Conservation (phyloP, 495 filamentous ascomycete species). For the Penicillium desertorum region DNA sequence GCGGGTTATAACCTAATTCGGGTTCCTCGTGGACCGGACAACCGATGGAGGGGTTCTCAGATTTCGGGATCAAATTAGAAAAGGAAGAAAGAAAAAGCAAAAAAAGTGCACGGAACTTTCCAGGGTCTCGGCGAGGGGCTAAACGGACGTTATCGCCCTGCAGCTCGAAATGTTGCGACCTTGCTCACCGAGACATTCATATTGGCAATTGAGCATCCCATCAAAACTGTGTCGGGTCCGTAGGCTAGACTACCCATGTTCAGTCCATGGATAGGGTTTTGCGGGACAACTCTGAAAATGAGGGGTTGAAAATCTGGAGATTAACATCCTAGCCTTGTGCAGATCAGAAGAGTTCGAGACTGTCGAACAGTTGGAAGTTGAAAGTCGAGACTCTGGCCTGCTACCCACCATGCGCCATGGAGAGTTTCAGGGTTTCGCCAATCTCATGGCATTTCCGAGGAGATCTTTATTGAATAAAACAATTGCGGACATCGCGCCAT, state of each 20-base stretch:
- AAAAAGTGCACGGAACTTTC: slow-evolving; percentile 15
- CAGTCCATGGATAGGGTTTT: not conserved
- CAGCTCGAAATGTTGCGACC: slow-evolving; percentile 24
- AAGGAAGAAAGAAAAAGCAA: not conserved
- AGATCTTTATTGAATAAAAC: not conserved
- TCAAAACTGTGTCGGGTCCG: not conserved
- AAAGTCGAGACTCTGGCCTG: slow-evolving; percentile 19
- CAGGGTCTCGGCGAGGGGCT: slow-evolving; percentile 13
- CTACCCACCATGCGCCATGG: slow-evolving; percentile 4
- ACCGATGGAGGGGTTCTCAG: not conserved
- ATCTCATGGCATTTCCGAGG: slow-evolving; percentile 4
- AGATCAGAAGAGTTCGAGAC: slow-evolving; percentile 15
- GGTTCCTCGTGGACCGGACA: not conserved
- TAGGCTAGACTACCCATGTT: not conserved
- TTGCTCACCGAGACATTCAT: slow-evolving; percentile 19
- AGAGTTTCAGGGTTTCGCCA: slow-evolving; percentile 15
- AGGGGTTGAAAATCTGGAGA: slow-evolving; percentile 16
- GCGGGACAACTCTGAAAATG: slow-evolving; percentile 6
- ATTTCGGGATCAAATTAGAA: slow-evolving; percentile 2
- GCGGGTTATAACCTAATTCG: not conserved
- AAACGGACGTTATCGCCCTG: slow-evolving; percentile 28
- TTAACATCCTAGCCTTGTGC: slow-evolving; percentile 16
- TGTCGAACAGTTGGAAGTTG: slow-evolving; percentile 17
- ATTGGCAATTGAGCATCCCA: slow-evolving; percentile 6
- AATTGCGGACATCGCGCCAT: slow-evolving; percentile 1